Percentiles rank a stretch among this genome's conserved stretches.
Conservation (phyloP, 2,329 filamentous ascomycete species). For the Didymellaceae sp. region DNA sequence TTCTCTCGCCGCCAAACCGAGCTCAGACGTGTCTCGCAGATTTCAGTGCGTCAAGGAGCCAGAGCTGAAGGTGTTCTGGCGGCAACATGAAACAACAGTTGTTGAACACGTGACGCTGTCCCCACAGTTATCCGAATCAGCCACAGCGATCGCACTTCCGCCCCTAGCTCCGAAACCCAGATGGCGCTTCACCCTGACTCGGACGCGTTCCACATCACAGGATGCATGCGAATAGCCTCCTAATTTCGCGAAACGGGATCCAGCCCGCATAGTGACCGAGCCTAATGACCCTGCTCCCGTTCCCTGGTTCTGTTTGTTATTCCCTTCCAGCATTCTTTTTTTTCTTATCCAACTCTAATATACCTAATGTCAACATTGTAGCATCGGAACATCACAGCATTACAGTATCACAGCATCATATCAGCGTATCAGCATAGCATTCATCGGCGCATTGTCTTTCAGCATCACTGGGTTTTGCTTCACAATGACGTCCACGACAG, state of each 20-base stretch:
- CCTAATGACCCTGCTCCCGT: background rate
- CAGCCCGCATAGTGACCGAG: too few relatives aligned
- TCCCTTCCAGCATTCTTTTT: background rate
- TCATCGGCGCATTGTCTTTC: background rate
- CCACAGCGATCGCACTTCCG: constrained; percentile 5
- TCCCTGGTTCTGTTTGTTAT: background rate
- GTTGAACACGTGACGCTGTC: constrained; percentile 8
- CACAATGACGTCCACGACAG: constrained; percentile 12
- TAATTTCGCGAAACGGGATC: constrained; percentile 4
- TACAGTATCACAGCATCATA: background rate
- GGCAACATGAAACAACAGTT: constrained; percentile 11
- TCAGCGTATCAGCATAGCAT: background rate
- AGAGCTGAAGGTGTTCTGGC: constrained; percentile 10
- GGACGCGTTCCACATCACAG: constrained; percentile 9
- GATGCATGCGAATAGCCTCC: constrained; percentile 13
- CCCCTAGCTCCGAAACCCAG: constrained; percentile 11
- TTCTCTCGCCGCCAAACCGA: background rate
- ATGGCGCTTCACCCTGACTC: constrained; percentile 14
- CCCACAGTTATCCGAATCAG: constrained; percentile 12
- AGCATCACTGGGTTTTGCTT: background rate
- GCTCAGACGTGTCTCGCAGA: constrained; percentile 9
- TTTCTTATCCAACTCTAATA: background rate
- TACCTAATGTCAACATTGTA: constrained; percentile 5
- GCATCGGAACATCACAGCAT: background rate
- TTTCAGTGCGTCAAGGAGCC: constrained; percentile 9